A percentile compares a stretch with the other conserved stretches of the same genome.
These are phyloP conservation scores for Sarocladium strictum DNA, from an alignment of 2,329 filamentous ascomycete genomes.

Conservation along the genomic window DNA sequence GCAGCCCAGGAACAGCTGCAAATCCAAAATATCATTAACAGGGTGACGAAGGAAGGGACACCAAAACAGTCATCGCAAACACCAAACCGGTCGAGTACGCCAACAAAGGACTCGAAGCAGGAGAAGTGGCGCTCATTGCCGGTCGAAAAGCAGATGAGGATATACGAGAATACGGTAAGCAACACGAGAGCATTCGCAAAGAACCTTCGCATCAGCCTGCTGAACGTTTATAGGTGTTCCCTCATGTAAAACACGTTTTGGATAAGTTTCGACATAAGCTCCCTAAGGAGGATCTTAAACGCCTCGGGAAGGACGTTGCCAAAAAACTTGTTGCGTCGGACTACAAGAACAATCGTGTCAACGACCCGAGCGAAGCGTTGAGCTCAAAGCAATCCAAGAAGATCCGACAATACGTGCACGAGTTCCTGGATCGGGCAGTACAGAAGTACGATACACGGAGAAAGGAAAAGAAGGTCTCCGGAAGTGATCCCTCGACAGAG, in stretches of 20 bases:
- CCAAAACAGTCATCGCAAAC: constrained; percentile 56
- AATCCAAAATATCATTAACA: constrained; percentile 80
- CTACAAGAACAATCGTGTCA: constrained; percentile 83
- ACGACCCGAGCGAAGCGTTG: constrained; percentile 66
- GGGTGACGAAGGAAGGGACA: constrained; percentile 63
- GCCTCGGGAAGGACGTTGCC: constrained; percentile 59
- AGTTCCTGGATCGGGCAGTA: constrained; percentile 82
- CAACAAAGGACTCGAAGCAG: constrained; percentile 51
- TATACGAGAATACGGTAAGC: constrained; percentile 89
- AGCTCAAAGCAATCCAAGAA: constrained; percentile 73
- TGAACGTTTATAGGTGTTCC: constrained; percentile 58
- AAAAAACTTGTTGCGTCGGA: constrained; percentile 91
- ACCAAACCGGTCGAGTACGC: constrained; percentile 50
- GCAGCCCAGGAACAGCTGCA: constrained; percentile 60
- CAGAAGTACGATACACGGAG: constrained; percentile 64
- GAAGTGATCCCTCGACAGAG: constrained; percentile 11
- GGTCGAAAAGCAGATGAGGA: constrained; percentile 85
- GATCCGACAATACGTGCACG: constrained; percentile 75
- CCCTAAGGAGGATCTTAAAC: constrained; percentile 68
- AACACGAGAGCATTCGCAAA: neutral
- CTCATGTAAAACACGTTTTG: constrained; percentile 77
- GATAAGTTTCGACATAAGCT: constrained; percentile 85
- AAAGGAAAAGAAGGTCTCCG: constrained; percentile 31
- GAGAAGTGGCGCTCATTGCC: constrained; percentile 67
- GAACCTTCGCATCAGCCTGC: neutral